Evolutionary conservation across 495 filamentous ascomycete species (phyloP).

Genomic region (Lasiosphaeris hirsuta): DNA sequence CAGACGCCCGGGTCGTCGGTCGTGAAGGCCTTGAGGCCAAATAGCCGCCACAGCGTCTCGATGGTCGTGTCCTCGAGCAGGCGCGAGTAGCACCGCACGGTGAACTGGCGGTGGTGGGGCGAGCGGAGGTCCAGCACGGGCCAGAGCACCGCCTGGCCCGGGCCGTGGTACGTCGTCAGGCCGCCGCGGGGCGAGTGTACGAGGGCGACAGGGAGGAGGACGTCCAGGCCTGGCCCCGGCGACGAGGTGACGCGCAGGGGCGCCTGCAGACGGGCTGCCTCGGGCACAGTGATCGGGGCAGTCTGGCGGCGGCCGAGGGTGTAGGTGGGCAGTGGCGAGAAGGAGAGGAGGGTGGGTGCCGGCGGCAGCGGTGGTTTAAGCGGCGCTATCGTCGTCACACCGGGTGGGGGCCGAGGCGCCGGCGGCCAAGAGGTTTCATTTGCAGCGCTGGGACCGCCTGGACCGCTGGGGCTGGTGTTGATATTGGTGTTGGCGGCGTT

Average conservation of each 20-base stretch:
- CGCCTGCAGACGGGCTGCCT: slow-evolving; percentile 34
- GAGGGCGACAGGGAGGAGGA: slow-evolving; percentile 34
- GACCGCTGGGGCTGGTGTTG: not conserved
- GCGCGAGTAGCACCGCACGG: slow-evolving; percentile 64
- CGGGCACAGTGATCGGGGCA: slow-evolving; percentile 50
- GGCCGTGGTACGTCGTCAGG: slow-evolving; percentile 92
- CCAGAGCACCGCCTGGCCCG: slow-evolving; percentile 87
- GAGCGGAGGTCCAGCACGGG: slow-evolving; percentile 71
- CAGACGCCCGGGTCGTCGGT: slow-evolving; percentile 87
- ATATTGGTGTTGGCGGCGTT: not conserved
- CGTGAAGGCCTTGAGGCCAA: slow-evolving; percentile 55
- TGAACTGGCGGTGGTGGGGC: slow-evolving; percentile 34
- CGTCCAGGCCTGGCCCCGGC: not conserved
- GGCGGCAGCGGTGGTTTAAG: slow-evolving; percentile 31
- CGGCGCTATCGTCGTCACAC: slow-evolving; percentile 7
- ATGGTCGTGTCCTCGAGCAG: slow-evolving; percentile 75
- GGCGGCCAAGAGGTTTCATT: not conserved
- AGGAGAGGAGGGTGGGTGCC: slow-evolving; percentile 73
- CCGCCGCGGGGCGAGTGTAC: slow-evolving; percentile 75
- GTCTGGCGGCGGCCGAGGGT: slow-evolving; percentile 85
- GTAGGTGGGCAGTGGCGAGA: slow-evolving; percentile 80
- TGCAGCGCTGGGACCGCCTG: not conserved
- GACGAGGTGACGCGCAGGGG: slow-evolving; percentile 31
- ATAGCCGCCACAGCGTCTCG: slow-evolving; percentile 47
- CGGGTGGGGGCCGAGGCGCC: slow-evolving; percentile 1